Evolutionary conservation across 1,139 yeast genomes (phyloP), one percentile per base, ranked within the genome.

Genomic region (Candida sp.): DNA sequence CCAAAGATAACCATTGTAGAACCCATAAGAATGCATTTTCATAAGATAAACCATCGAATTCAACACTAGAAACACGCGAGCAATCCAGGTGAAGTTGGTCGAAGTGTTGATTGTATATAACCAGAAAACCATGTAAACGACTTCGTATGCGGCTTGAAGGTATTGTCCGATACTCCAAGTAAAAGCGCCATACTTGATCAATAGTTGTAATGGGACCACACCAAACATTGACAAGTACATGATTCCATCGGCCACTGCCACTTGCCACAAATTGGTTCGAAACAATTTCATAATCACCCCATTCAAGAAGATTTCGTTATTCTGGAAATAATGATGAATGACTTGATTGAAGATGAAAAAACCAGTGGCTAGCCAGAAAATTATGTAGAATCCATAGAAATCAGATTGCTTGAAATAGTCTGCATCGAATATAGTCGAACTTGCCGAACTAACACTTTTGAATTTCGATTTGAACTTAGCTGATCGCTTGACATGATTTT

Each of bases 1-100:
- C 93, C 96, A 88, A 44, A 90, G 68, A 59, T 90, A 88, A 0
- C 97, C 98, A 58, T 90, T 90, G 66, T 83, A 91, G 55, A 84
- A 88, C 1, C 87, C 88, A 58, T 83, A 91, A 2, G 97, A 88
- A 61, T 91, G 97, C 82, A 84, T 85, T 60, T 91, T 91, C 98
- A 91, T 91, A 50, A 91, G 62, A 51, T 90, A 68, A 4, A 91
- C 97, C 43, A 88, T 70, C n/a, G 88, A 80, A 61, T 91, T 98
- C 45, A 91, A 70, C 46, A 87, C 75, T 48, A 91, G 66, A 55
- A 87, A 91, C 35, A 90, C 91, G 56, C 83, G 82, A 4, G 89
- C 96, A 43, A 90, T 84, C 98, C 98, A 91, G 3, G 91, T 88
- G 55, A 74, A 85, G 45, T 64, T 58, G 37, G 66, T 64, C 37